Conservation (phyloP, 2,329 filamentous ascomycete genomes). For the Graphium sp. region DNA sequence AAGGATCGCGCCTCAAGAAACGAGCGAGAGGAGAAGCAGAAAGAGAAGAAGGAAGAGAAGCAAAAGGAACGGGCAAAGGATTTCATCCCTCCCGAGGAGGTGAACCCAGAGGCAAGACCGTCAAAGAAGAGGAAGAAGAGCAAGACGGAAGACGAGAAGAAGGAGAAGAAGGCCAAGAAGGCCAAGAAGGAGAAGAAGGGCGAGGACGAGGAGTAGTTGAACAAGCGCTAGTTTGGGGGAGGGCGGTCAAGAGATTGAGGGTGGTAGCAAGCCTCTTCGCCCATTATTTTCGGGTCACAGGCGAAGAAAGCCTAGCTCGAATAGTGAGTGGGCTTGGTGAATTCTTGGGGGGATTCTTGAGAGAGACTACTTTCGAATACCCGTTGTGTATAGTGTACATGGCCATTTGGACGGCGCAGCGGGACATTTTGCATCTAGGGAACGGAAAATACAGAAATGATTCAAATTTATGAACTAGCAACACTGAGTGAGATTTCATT, state of each 20-base stretch:
- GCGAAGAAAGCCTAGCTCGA: constrained; percentile 11
- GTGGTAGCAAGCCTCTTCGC: no score
- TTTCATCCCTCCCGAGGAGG: constrained; percentile 75
- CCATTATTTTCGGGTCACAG: no score
- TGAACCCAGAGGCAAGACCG: constrained; percentile 39
- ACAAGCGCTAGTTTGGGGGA: constrained; percentile 1
- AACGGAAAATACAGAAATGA: no score
- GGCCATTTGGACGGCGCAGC: no score
- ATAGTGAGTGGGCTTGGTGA: background rate
- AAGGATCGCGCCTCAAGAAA: constrained; percentile 73
- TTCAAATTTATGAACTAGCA: no score
- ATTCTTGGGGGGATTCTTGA: no score
- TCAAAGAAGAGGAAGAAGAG: constrained; percentile 48
- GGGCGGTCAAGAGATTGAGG: no score
- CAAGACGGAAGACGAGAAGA: constrained; percentile 9
- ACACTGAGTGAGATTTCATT: no score
- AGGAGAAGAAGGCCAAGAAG: constrained; percentile 5
- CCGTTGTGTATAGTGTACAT: no score
- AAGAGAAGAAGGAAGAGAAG: constrained; percentile 76
- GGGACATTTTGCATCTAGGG: no score
- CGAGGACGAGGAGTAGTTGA: background rate
- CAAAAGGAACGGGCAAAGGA: constrained; percentile 70
- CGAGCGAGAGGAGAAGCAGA: constrained; percentile 70
- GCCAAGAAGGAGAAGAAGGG: constrained; percentile 11
- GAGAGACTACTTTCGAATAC: no score